phyloP scores from a whole-genome alignment of 2,329 filamentous ascomycete species.

The Xylaria hypoxylon region DNA sequence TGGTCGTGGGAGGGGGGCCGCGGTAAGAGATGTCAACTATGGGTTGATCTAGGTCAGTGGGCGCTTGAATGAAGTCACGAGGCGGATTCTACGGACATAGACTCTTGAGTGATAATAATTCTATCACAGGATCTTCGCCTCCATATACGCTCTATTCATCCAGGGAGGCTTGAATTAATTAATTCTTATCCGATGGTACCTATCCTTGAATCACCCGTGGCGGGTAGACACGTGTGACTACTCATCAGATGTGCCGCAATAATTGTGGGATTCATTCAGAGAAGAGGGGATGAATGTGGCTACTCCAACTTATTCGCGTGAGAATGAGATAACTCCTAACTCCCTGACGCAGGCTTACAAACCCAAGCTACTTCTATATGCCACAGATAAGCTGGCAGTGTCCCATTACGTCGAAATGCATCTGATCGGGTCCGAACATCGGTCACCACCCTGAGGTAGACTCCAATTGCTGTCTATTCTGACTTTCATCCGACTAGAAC shows the following conservation, averaged over 20 bases:
- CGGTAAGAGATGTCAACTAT: constrained; percentile 60
- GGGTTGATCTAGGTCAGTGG: constrained; percentile 49
- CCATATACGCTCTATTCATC: not conserved
- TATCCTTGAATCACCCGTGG: not conserved
- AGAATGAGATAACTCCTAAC: not conserved
- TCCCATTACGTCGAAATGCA: not conserved
- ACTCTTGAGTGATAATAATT: not conserved
- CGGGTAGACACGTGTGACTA: not conserved
- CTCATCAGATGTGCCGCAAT: not conserved
- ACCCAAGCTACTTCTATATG: not conserved
- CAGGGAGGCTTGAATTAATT: not conserved
- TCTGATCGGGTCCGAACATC: not conserved
- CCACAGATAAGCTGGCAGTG: constrained; percentile 14
- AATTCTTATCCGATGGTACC: not conserved
- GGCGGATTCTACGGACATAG: too few relatives aligned
- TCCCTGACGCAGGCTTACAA: constrained; percentile 1
- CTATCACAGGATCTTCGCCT: not conserved
- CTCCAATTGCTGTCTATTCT: not conserved
- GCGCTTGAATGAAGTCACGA: constrained; percentile 28
- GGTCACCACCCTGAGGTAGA: constrained; percentile 3
- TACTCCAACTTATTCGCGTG: not conserved
- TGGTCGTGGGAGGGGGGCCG: constrained; percentile 61
- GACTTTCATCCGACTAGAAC: not conserved
- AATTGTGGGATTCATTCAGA: not conserved
- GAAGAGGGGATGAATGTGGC: not conserved